Conservation (phyloP, 768 basidiomycete species). For the Boletus subparvulus region DNA sequence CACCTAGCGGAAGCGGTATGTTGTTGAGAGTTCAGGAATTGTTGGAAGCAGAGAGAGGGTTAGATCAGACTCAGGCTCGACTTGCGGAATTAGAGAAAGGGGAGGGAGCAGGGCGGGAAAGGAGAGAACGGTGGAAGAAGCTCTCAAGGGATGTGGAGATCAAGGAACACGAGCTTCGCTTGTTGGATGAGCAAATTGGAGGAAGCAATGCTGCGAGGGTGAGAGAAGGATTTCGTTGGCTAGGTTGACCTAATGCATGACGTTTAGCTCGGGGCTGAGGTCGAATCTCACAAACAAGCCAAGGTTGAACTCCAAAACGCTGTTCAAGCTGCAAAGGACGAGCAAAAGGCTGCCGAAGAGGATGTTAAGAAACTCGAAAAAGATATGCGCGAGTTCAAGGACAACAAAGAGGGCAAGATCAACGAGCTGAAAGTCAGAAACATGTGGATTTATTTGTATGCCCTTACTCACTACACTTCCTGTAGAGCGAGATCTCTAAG, state of each 20-base stretch:
- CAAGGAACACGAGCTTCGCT: constrained; percentile 80
- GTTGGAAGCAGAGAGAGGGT: constrained; percentile 59
- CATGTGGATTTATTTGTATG: background rate
- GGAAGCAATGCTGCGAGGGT: constrained; percentile 91
- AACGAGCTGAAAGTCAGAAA: constrained; percentile 80
- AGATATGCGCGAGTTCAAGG: constrained; percentile 98
- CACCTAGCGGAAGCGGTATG: constrained; percentile 71
- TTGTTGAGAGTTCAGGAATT: constrained; percentile 85
- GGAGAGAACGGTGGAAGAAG: constrained; percentile 60
- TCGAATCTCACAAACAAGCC: constrained; percentile 65
- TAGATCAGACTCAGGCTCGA: constrained; percentile 47
- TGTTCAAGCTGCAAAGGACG: constrained; percentile 65
- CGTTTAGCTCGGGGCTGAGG: constrained; percentile 74
- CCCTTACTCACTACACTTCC: background rate
- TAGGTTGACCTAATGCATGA: background rate
- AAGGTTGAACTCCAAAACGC: constrained; percentile 59
- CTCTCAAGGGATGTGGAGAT: constrained; percentile 75
- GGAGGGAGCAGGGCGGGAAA: constrained; percentile 50
- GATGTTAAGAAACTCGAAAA: constrained; percentile 88
- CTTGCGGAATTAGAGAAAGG: constrained; percentile 56
- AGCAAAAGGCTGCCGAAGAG: constrained; percentile 71
- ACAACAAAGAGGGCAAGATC: constrained; percentile 97
- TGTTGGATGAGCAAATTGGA: constrained; percentile 81
- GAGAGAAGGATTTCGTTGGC: constrained; percentile 25
- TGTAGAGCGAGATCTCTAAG: constrained; percentile 65